phyloP scores from a whole-genome alignment of 1,284 basidiomycete species.

The Lignosus rhinocerotis region DNA sequence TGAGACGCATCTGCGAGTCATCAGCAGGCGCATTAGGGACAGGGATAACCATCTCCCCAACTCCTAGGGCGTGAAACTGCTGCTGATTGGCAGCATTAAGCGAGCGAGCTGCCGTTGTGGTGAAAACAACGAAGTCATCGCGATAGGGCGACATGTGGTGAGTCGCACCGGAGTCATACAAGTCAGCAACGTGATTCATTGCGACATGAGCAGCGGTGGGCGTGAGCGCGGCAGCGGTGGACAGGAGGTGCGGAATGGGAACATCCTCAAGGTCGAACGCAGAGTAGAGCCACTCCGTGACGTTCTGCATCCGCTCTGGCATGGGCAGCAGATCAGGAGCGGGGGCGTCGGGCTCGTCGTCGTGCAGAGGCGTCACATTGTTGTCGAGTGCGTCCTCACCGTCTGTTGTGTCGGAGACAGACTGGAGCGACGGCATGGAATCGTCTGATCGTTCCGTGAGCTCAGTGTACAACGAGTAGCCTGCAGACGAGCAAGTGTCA shows the following conservation, averaged over 20 bases:
- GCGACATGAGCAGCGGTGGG: not conserved
- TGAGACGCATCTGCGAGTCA: conserved; percentile 13
- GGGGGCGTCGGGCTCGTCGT: not conserved
- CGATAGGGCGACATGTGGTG: conserved; percentile 36
- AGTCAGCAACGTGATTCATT: conserved; percentile 9
- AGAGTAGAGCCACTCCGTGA: not conserved
- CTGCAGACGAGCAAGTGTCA: not conserved
- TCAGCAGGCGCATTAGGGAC: conserved; percentile 26
- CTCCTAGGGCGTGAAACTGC: conserved; percentile 32
- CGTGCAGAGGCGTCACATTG: too few relatives aligned
- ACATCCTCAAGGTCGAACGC: not conserved
- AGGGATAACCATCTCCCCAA: conserved; percentile 19
- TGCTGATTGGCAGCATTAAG: conserved; percentile 35
- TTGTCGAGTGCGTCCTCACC: too few relatives aligned
- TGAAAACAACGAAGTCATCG: conserved; percentile 25
- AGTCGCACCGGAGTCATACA: conserved; percentile 38
- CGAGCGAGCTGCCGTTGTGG: conserved; percentile 23
- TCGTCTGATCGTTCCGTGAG: conserved; percentile 3
- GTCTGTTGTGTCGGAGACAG: not conserved
- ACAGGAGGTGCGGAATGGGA: not conserved
- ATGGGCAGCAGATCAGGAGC: not conserved
- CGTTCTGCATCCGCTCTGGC: not conserved
- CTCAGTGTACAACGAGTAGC: not conserved
- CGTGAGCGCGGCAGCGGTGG: not conserved
- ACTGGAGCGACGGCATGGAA: conserved; percentile 3